phyloP scores from a whole-genome alignment of 805 yeast species.

The Metschnikowia lochheadii region DNA sequence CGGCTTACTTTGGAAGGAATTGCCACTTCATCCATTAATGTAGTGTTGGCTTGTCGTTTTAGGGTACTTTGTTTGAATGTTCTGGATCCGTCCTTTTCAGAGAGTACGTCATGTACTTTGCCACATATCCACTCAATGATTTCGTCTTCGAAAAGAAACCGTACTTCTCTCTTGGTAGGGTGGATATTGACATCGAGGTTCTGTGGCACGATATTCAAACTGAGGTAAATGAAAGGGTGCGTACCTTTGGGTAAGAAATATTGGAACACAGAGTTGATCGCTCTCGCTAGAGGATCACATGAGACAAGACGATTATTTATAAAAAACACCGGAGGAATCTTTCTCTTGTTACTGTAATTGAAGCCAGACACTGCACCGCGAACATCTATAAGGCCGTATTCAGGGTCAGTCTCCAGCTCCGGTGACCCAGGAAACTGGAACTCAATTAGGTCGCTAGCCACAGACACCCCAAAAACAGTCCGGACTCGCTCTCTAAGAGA shows the following conservation, averaged over 20 bases:
- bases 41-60: conserved; percentile 10
- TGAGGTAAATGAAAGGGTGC: conserved; percentile 72
- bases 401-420: conserved; percentile 9
- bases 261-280: conserved; percentile 58
- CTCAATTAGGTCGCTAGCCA: conserved; percentile 61
- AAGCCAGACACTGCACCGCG: conserved; percentile 66
- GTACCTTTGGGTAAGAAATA: conserved; percentile 71
- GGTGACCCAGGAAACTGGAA: conserved; percentile 27
- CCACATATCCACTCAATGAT: conserved; percentile 60
- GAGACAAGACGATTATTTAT: conserved; percentile 80
- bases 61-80: conserved; percentile 60
- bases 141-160: conserved; percentile 83
- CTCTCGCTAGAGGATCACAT: conserved; percentile 75
- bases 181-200: conserved; percentile 91
- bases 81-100: conserved; percentile 61
- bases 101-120: conserved; percentile 46
- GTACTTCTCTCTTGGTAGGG: conserved; percentile 90
- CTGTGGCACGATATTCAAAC: conserved; percentile 60
- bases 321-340: conserved; percentile 68
- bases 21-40: conserved; percentile 9
- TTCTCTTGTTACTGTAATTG: conserved; percentile 65
- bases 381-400: conserved; percentile 48
- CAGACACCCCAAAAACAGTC: conserved; percentile 61
- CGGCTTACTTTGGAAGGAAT: conserved; percentile 30
- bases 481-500: conserved; percentile 66